Base-by-base conservation (phyloP, 441 rosid species). In the Gossypium aridum region DNA sequence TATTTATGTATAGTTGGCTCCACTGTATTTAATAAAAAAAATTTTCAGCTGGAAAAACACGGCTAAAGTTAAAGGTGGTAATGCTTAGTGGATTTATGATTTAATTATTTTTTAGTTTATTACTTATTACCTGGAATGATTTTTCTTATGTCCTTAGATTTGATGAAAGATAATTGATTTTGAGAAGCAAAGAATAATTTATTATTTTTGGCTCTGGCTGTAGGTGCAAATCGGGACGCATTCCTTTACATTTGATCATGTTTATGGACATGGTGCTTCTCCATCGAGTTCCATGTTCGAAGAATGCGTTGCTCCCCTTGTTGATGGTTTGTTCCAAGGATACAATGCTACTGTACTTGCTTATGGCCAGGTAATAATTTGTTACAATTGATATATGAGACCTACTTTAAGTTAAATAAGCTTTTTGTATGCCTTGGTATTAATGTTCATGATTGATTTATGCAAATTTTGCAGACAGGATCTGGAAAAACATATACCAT, bases 401-500 rank as follows among this genome's bases (percentile, higher is more conserved):
- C 37, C 28, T 71, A 73, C 57, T 56, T 64, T 13, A 19, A 59
- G 34, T 70, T 79, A 19, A 64, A 28, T 57, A 2, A 64, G 14
- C 7, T 19, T 73, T 72, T 72, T 66, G 16, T 13, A 31, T 51
- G 9, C 14, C 45, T 9, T 68, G 49, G 23, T 75, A 71, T 56
- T 68, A 49, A 39, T 39, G 14, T 31, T 37, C 68, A 70, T 7
- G 7, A 59, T 79, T 81, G 77, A 74, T 53, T 63, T 76, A 43
- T 62, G 25, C 28, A 63, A 64, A 22, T 81, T 67, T 31, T 84
- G 83, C 88, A 90, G 94, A 90, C 92, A 31, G 94, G 94, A 65
- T 90, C 94, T 5, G 94, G 94, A 14, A 90, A 88, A 82, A 90
- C 92, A 26, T 90, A 84, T 72, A 90, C 94, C 20, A 90, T 90